Base-by-base conservation (phyloP, 1,139 yeast species). In the Chernovozyma sophiae-reginae region DNA sequence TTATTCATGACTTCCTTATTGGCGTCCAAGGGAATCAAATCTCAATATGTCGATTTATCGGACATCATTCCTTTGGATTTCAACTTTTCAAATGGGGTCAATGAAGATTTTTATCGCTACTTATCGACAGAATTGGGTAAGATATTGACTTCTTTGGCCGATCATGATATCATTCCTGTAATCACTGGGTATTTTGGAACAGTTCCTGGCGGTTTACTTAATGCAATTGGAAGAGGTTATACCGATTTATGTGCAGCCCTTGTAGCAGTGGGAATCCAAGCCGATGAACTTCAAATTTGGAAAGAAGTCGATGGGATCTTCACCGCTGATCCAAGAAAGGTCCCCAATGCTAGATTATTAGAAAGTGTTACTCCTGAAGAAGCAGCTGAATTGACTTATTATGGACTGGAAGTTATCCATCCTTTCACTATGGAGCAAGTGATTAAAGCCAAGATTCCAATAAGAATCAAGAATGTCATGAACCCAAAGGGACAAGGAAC, bases 391-490 rank as follows among this genome's bases (percentile, higher is more conserved):
- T 76, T 92, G 60, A 92, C 98, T 1, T 92, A 92, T 62, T 92
- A 92, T 56, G 98, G 98, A 25, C 84, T 95, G 4, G 98, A 92
- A 64, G 98, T 92, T 45, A 92, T 92, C 49, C 98, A 92, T 56
- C 98, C 98, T 2, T 92, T 92, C 68, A 92, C 98, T 25, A 92
- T 92, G 98, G 97, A 92, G 63, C 98, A 92, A 65, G 98, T 90
- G 40, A 92, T 92, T 49, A 81, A 82, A 48, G 97, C 97, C 11
- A 86, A 85, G 56, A 92, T 92, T 51, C 98, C 98, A 31, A 92
- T 92, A 57, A 78, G 97, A 56, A 92, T 92, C 53, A 92, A 92
- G 62, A 92, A 92, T 60, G 98, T 92, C 37, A 90, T 80, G 61
- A 90, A 92, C 58, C 97, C 98, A 35, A 58, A 59, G 17, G 98